Base-by-base conservation (phyloP, 257 asterid species). In the Plantago ovata region DNA sequence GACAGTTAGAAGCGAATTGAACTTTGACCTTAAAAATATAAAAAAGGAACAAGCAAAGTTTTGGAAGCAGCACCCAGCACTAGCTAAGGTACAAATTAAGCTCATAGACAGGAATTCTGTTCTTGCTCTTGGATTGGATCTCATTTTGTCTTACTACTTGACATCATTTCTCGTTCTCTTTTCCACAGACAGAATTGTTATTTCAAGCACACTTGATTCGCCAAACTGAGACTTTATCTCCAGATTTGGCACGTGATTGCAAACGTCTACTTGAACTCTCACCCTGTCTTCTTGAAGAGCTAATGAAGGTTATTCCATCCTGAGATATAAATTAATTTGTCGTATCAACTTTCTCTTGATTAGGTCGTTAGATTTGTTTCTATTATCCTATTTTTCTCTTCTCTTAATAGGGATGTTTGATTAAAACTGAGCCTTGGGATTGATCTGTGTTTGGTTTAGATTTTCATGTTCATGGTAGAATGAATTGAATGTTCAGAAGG, bases 201-300 rank as follows among this genome's bases (percentile, higher is more conserved):
- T 66, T 83, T 61, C 98, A 85, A 70, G 82, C 96, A 24, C 84
- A 88, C 74, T 69, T 88, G 72, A 75, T 69, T 52, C 95, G 95
- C 68, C 80, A 80, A 76, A 79, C 85, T 42, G 75, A 72, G 16
- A 60, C 75, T 14, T 73, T 85, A 52, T 49, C 95, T 70, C 79
- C 81, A 57, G 94, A 89, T 62, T 69, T 88, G 80, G 81, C 67
- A 73, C 75, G 56, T 38, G 96, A 88, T 71, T 75, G 79, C 73
- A 92, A 79, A 69, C 72, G 61, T 54, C 69, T 84, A 72, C 82
- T 92, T 21, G 93, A 80, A 74, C 44, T 81, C 54, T 55, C 91
- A 1, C 98, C 98, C 66, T 82, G 82, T 60, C 94, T 92, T 53
- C 85, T 92, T 16, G 96, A 88, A 71, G 98, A 86, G 78, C 85